Evolutionary conservation across 345 rosid species (phyloP).

Genomic region (Eucalyptus regnans): DNA sequence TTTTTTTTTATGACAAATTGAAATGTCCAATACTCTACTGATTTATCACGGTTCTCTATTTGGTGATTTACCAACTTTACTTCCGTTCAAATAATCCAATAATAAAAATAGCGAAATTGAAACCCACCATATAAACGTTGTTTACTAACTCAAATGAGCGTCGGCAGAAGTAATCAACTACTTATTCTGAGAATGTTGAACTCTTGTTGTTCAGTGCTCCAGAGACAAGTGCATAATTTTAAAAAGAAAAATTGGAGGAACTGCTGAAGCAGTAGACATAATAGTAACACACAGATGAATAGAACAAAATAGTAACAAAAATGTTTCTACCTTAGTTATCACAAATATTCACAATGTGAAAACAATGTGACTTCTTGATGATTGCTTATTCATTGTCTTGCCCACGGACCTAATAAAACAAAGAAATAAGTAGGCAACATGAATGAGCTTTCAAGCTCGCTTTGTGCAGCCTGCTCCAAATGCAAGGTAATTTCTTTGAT

Average conservation of each 20-base stretch:
- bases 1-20: neutral
- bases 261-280: neutral
- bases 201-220: constrained; percentile 79
- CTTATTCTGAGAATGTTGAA: neutral
- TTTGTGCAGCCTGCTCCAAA: constrained; percentile 68
- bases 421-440: neutral
- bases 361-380: constrained; percentile 74
- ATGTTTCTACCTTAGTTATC: constrained; percentile 45
- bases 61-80: neutral
- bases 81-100: neutral
- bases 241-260: neutral
- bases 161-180: neutral
- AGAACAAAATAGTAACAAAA: neutral
- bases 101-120: neutral
- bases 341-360: constrained; percentile 73
- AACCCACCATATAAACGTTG: neutral
- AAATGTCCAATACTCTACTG: neutral
- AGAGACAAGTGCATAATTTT: neutral
- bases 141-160: neutral
- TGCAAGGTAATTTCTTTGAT: constrained; percentile 61
- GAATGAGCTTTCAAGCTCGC: constrained; percentile 2
- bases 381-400: constrained; percentile 80
- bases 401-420: constrained; percentile 59
- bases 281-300: neutral
- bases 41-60: neutral